phyloP scores from a whole-genome alignment of 352 stramenopile species.

The Phytopythium chamaehyphon region DNA sequence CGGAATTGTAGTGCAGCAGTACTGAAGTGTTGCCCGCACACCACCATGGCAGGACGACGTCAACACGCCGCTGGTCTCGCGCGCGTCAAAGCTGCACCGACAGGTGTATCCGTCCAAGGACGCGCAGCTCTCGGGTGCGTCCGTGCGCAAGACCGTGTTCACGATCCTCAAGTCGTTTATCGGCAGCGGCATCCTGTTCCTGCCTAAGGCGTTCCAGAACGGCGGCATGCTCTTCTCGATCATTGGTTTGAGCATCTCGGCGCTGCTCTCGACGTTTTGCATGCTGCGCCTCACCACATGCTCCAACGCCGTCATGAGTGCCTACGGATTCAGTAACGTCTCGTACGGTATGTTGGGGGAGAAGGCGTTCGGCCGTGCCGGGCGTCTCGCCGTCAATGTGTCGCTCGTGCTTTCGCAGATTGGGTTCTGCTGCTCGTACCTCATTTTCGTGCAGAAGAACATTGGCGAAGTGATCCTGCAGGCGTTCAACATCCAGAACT shows the following conservation, averaged over 20 bases:
- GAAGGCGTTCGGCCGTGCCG: slow-evolving; percentile 43
- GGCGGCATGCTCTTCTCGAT: slow-evolving; percentile 68
- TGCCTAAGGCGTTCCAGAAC: slow-evolving; percentile 63
- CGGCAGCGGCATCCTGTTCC: slow-evolving; percentile 62
- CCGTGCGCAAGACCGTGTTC: slow-evolving; percentile 52
- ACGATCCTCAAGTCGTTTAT: slow-evolving; percentile 76
- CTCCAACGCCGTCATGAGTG: slow-evolving; percentile 33
- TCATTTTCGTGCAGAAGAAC: slow-evolving; percentile 75
- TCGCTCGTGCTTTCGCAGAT: slow-evolving; percentile 68
- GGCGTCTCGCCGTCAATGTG: slow-evolving; percentile 53
- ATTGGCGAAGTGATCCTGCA: slow-evolving; percentile 56
- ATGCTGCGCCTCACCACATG: slow-evolving; percentile 59
- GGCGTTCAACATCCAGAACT: slow-evolving; percentile 35
- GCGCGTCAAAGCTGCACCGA: slow-evolving; percentile 18
- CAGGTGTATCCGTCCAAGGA: slow-evolving; percentile 14
- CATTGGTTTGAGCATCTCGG: slow-evolving; percentile 36
- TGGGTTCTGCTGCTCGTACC: slow-evolving; percentile 72
- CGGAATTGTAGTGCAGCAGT: slow-evolving; percentile 8
- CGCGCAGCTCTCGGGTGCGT: slow-evolving; percentile 19
- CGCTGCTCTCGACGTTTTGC: slow-evolving; percentile 49
- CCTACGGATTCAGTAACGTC: slow-evolving; percentile 20
- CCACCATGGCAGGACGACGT: slow-evolving; percentile 22
- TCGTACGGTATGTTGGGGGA: slow-evolving; percentile 60
- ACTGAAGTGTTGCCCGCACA: slow-evolving; percentile 12
- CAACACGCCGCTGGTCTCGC: slow-evolving; percentile 20